Percentiles rank a stretch among this genome's conserved stretches.
These are phyloP conservation scores for Talaromyces trachyspermus DNA, from an alignment of 495 filamentous ascomycete genomes.

Conservation along the genomic window DNA sequence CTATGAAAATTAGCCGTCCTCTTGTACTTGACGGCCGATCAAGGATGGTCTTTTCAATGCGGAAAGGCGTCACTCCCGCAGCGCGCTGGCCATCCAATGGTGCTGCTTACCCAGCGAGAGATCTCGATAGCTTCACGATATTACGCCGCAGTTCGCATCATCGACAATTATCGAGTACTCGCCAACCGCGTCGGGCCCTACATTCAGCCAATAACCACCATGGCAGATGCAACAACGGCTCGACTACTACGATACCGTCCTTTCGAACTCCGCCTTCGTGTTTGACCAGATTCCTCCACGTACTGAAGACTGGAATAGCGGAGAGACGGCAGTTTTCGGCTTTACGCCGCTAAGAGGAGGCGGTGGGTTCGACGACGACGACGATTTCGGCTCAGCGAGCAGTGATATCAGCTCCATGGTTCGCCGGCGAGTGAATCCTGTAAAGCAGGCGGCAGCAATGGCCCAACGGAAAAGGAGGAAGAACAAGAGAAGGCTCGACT, in stretches of 20 bases:
- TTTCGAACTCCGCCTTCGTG: background rate
- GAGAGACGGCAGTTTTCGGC: slow-evolving; percentile 1
- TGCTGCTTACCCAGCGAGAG: slow-evolving; percentile 2
- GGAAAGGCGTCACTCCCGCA: background rate
- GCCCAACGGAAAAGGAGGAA: background rate
- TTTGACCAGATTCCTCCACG: background rate
- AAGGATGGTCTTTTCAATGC: slow-evolving; percentile 8
- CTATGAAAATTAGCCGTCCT: no score
- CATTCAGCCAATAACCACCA: background rate
- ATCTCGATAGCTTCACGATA: background rate
- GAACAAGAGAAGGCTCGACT: background rate
- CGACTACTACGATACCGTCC: background rate
- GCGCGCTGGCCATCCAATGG: slow-evolving; percentile 4
- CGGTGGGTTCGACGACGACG: slow-evolving; percentile 9
- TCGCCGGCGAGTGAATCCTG: background rate
- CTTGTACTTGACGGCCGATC: background rate
- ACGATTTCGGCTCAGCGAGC: background rate
- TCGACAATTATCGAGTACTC: background rate
- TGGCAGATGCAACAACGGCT: background rate
- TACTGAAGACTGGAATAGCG: background rate
- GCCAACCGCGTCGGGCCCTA: background rate
- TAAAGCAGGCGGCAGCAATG: background rate
- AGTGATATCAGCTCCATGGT: slow-evolving; percentile 9
- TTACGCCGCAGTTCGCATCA: background rate
- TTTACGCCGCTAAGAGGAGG: background rate